Base-by-base conservation (phyloP, 2,329 filamentous ascomycete species). In the Fusarium xyrophilum region DNA sequence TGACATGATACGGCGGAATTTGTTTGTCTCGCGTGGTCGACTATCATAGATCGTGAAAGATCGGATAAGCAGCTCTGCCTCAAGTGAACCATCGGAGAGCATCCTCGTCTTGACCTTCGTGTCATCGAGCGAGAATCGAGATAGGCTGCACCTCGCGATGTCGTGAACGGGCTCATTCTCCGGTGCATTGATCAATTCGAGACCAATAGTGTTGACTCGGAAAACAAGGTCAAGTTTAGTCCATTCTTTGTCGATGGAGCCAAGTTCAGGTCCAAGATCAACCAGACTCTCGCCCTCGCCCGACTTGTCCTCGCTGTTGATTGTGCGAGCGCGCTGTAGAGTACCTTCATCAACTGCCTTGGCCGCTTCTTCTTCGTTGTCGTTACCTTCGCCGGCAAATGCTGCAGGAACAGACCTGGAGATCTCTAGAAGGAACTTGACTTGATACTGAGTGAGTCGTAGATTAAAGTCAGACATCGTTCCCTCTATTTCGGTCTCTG, bases 1-100 rank as follows among this genome's bases (percentile, higher is more conserved):
- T 3, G 94, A 94, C 96, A 99, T 98, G 80, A 99, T 97, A 78
- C 95, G 96, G 52, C 93, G 89, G 84, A 96, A 99, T 76, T 97
- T 97, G 82, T 97, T 99, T 8, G 91, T 92, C 73, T 97, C 94
- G 56, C 88, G 87, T 7, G 89, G 89, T n/a, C 96, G 90, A 67
- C 91, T 97, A 77, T 99, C 96, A 58, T 92, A 88, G 69, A 98
- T 97, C 0, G 93, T 97, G 77, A 99, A 97, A 0, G 95, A 96
- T 63, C 96, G 91, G 19, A 99, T 93, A 36, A 97, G 85, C 10
- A 99, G 86, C 76, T 99, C 96, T 5, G 94, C 93, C 77, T 99
- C 96, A 40, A 99, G 80, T 1, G 94, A 94, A 10, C 91, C 90
- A 77, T 99, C 95, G 23, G 92, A 96, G 73, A 97, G 87, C 90